Conservation (phyloP, 2,329 filamentous ascomycete species). For the Myriosclerotinia duriaeana region DNA sequence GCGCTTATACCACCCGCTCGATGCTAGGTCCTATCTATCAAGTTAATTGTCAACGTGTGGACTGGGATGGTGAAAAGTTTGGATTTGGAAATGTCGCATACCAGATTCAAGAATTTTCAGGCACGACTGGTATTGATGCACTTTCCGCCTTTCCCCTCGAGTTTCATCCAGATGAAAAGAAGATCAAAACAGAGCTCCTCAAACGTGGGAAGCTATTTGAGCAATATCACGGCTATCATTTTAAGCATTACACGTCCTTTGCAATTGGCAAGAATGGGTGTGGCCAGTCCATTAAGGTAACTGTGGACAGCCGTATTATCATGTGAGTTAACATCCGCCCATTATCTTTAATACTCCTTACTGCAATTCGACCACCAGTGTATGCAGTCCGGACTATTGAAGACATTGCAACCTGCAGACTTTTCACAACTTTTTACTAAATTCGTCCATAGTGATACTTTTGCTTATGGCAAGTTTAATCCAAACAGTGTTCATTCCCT, state of each 20-base stretch:
- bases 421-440: not conserved
- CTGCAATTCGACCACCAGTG: too few relatives aligned
- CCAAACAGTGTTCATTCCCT: not conserved
- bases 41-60: constrained; percentile 46
- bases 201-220: constrained; percentile 49
- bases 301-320: constrained; percentile 31
- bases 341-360: too few relatives aligned
- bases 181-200: constrained; percentile 41
- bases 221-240: constrained; percentile 48
- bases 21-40: constrained; percentile 44
- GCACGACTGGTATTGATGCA: constrained; percentile 47
- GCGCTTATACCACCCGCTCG: constrained; percentile 34
- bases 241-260: constrained; percentile 46
- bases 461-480: not conserved
- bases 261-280: not conserved
- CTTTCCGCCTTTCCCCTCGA: constrained; percentile 47
- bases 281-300: constrained; percentile 28
- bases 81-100: constrained; percentile 44
- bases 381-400: too few relatives aligned
- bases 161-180: constrained; percentile 46
- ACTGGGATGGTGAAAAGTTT: constrained; percentile 51
- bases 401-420: too few relatives aligned
- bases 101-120: constrained; percentile 46
- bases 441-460: not conserved
- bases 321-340: constrained; percentile 25